Percentiles rank a stretch among this genome's conserved stretches.
phyloP scores from a whole-genome alignment of 805 yeast species.

The Maudiozyma serrabonitensis region DNA sequence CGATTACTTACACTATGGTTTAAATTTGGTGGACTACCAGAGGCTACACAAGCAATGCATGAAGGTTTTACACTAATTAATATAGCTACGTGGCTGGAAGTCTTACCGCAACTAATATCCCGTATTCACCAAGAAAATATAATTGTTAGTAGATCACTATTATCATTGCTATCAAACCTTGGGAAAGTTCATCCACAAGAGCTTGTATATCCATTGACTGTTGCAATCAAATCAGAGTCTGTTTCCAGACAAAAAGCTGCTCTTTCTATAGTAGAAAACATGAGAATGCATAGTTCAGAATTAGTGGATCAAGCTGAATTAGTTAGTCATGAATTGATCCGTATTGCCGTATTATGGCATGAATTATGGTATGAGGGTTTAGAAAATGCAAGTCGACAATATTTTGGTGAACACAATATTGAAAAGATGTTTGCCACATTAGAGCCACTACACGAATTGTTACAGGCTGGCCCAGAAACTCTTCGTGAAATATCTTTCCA shows the following conservation, averaged over 20 bases:
- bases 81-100: slow-evolving; percentile 91
- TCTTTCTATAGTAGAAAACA: slow-evolving; percentile 76
- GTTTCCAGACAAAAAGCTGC: slow-evolving; percentile 88
- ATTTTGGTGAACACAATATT: slow-evolving; percentile 88
- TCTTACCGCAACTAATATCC: slow-evolving; percentile 89
- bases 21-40: slow-evolving; percentile 87
- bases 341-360: slow-evolving; percentile 95
- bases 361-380: slow-evolving; percentile 97
- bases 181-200: slow-evolving; percentile 98
- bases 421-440: slow-evolving; percentile 89
- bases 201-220: slow-evolving; percentile 87
- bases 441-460: slow-evolving; percentile 79
- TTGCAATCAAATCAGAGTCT: slow-evolving; percentile 90
- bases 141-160: slow-evolving; percentile 67
- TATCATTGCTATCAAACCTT: slow-evolving; percentile 71
- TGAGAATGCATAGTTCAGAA: slow-evolving; percentile 77
- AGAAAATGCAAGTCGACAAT: slow-evolving; percentile 90
- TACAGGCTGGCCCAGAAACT: slow-evolving; percentile 84
- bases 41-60: slow-evolving; percentile 80
- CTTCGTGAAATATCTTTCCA: slow-evolving; percentile 87
- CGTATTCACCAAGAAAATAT: slow-evolving; percentile 93
- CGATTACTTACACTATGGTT: slow-evolving; percentile 91
- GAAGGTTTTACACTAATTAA: slow-evolving; percentile 87
- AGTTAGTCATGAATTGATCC: slow-evolving; percentile 85
- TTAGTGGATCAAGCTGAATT: slow-evolving; percentile 88